These are phyloP conservation scores for Trichoderma koningiopsis DNA, from an alignment of 2,329 filamentous ascomycete species.

Conservation along the genomic window DNA sequence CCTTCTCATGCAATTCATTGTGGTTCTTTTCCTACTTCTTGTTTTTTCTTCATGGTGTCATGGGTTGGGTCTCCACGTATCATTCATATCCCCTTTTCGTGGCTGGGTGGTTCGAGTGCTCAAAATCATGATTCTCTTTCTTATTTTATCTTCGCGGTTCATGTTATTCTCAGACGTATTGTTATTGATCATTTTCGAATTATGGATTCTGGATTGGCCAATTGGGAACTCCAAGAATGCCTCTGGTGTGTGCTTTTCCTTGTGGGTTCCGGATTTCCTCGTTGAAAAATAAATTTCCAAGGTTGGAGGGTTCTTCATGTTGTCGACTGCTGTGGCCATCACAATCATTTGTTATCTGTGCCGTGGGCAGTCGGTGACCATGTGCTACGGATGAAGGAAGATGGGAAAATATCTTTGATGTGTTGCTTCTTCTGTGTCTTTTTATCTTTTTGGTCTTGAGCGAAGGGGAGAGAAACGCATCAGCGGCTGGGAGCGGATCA, in stretches of 20 bases:
- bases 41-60: constrained; percentile 11
- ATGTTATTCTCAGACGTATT: neutral
- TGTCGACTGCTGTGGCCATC: neutral
- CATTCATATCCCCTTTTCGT: constrained; percentile 13
- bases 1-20: constrained; percentile 2
- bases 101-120: constrained; percentile 23
- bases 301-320: neutral
- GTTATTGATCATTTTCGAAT: constrained; percentile 4
- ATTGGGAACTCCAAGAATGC: neutral
- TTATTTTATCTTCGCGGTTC: neutral
- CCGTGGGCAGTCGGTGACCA: neutral
- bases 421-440: constrained; percentile 19
- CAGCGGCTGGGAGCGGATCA: constrained; percentile 23
- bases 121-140: constrained; percentile 24
- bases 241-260: neutral
- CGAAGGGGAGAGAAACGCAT: constrained; percentile 20
- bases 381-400: constrained; percentile 3
- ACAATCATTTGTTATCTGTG: neutral
- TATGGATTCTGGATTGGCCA: constrained; percentile 11
- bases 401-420: neutral
- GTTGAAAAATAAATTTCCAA: constrained; percentile 12
- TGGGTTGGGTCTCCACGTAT: constrained; percentile 20
- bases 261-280: neutral
- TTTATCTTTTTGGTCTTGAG: constrained; percentile 18
- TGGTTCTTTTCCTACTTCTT: neutral